phyloP scores from a whole-genome alignment of 192 early-diverging fungal species.

The Coemansia pectinata region DNA sequence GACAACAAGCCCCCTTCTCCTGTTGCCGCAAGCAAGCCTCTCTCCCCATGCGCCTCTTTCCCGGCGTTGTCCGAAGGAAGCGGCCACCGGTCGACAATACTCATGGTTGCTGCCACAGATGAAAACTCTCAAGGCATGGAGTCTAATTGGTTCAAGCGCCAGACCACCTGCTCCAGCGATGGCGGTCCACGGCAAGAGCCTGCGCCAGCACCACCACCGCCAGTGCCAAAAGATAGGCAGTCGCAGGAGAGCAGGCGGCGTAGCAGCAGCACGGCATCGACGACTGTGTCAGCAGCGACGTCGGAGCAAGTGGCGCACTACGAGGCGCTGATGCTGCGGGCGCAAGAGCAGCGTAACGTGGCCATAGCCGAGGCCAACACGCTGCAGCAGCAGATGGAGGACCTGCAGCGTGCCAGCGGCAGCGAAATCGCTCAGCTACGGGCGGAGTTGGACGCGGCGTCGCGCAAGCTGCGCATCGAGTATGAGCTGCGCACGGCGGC shows the following conservation, averaged over 20 bases:
- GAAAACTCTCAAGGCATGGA: slow-evolving; percentile 30
- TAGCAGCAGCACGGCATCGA: not conserved
- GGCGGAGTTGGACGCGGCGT: slow-evolving; percentile 17
- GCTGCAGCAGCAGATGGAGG: slow-evolving; percentile 26
- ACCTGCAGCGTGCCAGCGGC: slow-evolving; percentile 12
- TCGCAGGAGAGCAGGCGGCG: slow-evolving; percentile 1
- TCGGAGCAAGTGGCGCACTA: slow-evolving; percentile 7
- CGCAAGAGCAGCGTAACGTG: slow-evolving; percentile 34
- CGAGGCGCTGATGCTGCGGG: slow-evolving; percentile 39
- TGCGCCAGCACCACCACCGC: not conserved
- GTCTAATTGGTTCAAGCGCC: slow-evolving; percentile 44
- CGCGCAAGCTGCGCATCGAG: slow-evolving; percentile 32
- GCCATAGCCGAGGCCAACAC: slow-evolving; percentile 31
- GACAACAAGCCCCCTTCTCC: slow-evolving; percentile 8
- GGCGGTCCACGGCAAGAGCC: not conserved
- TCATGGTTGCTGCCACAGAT: slow-evolving; percentile 39
- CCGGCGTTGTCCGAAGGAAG: not conserved
- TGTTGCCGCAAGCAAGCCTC: not conserved
- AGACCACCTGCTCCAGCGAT: slow-evolving; percentile 21
- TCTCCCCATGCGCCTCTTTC: not conserved
- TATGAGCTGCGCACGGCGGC: slow-evolving; percentile 51
- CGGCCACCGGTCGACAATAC: slow-evolving; percentile 28
- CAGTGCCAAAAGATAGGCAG: not conserved
- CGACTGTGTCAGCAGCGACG: not conserved
- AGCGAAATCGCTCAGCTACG: slow-evolving; percentile 20